A percentile compares a stretch with the other conserved stretches of the same genome.
Conservation (phyloP, 495 filamentous ascomycete genomes). For the Lindgomyces ingoldianus region DNA sequence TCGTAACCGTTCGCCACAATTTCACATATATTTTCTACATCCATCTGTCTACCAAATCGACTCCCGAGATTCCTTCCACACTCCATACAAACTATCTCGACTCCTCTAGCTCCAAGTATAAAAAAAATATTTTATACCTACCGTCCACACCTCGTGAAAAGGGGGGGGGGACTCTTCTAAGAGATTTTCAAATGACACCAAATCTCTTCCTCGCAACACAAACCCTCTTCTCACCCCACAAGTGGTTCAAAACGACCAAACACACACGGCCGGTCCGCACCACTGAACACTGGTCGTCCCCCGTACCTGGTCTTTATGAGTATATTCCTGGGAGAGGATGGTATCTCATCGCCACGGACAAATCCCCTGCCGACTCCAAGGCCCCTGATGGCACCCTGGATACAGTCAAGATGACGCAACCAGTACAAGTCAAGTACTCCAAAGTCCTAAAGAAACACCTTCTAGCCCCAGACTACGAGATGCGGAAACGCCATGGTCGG, state of each 20-base stretch:
- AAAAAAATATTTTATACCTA: too few relatives aligned
- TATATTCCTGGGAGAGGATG: conserved; percentile 43
- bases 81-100: neutral
- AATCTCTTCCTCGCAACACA: conserved; percentile 40
- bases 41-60: neutral
- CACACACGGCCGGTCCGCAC: conserved; percentile 24
- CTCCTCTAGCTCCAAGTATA: too few relatives aligned
- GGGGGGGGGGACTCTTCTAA: neutral
- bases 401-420: conserved; percentile 18
- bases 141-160: too few relatives aligned
- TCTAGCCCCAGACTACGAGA: conserved; percentile 37
- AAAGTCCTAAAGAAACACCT: conserved; percentile 37
- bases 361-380: neutral
- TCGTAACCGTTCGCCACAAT: too few relatives aligned
- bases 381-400: neutral
- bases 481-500: conserved; percentile 33
- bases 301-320: conserved; percentile 38
- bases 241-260: conserved; percentile 37
- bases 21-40: neutral
- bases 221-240: conserved; percentile 36
- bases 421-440: conserved; percentile 36
- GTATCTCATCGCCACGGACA: conserved; percentile 37
- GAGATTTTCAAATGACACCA: conserved; percentile 33
- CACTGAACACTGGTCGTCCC: conserved; percentile 40
- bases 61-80: neutral